Evolutionary conservation across 1,284 basidiomycete species (phyloP), one percentile per base, ranked within the genome.

Genomic region (Fomitopsis palustris): DNA sequence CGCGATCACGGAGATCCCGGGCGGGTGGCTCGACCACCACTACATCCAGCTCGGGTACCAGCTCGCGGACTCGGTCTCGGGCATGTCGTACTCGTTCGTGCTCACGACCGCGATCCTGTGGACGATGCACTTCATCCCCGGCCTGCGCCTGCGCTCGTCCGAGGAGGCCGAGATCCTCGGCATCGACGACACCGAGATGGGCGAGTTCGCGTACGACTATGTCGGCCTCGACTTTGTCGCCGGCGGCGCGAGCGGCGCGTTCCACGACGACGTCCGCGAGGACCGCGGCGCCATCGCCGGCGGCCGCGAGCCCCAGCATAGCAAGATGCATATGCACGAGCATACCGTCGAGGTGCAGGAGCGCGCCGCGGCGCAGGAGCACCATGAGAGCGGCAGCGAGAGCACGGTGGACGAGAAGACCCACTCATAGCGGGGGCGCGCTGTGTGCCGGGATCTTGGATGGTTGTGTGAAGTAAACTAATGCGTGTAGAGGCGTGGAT

Each of bases 191-290:
- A 85, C 88, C 14, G 92, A 96, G 78, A 89, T 97, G 81, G 96
- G 96, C 68, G 96, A 98, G 77, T 94, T 88, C 66, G 91, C 91
- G n/a, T 94, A 95, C 72, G 92, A 95, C 76, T 95, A 93, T 66
- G 91, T 92, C 60, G 87, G 85, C 16, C 74, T 92, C 61, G 67
- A 69, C 62, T 62, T 66, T 61, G 63, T 56, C 54, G 45, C 47
- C 17, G 56, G 59, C 61, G 58, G 54, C 35, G 54, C 21, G 33
- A 60, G 61, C 55, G 66, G 52, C 33, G 19, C 5, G 23, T 45
- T 47, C 66, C 63, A 62, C 54, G 70, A 72, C 63, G 70, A 72
- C 62, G 62, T 61, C 54, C 69, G 70, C 63, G 68, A 68, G 42
- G 66, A 61, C 61, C 39, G 69, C n/a, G 65, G 65, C 37, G 59